phyloP scores from a whole-genome alignment of 371 early-diverging fungal genomes.

The Saksenaea vasiformis region DNA sequence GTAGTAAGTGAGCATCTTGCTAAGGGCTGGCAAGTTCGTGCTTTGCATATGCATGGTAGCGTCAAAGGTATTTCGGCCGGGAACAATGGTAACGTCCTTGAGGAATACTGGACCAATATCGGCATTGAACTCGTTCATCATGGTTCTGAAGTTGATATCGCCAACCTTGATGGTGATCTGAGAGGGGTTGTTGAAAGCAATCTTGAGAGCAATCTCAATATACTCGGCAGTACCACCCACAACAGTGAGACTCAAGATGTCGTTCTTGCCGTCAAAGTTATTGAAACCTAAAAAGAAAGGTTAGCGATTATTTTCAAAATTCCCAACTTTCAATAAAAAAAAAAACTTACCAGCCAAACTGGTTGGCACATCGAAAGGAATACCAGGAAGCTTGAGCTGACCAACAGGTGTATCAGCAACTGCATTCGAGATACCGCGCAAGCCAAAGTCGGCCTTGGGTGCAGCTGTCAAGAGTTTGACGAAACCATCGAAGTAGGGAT shows the following conservation, averaged over 20 bases:
- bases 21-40: conserved; percentile 15
- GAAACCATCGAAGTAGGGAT: conserved; percentile 42
- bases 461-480: conserved; percentile 39
- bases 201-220: conserved; percentile 37
- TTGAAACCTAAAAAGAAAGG: conserved; percentile 25
- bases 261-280: conserved; percentile 39
- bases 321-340: too few relatives aligned
- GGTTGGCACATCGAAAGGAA: conserved; percentile 46
- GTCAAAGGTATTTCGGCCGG: conserved; percentile 48
- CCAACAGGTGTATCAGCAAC: conserved; percentile 53
- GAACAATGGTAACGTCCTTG: conserved; percentile 43
- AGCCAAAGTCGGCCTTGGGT: conserved; percentile 38
- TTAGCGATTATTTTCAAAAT: not conserved
- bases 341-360: conserved; percentile 47
- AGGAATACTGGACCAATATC: conserved; percentile 40
- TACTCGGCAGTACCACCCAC: conserved; percentile 48
- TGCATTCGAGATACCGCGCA: conserved; percentile 50
- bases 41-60: conserved; percentile 35
- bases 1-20: conserved; percentile 34
- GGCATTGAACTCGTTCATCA: conserved; percentile 34
- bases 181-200: conserved; percentile 41
- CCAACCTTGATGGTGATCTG: conserved; percentile 55
- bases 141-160: conserved; percentile 47
- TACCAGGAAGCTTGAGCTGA: conserved; percentile 39
- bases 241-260: conserved; percentile 43